Conservation (phyloP, 345 rosid species). For the Rhodomyrtus tomentosa region DNA sequence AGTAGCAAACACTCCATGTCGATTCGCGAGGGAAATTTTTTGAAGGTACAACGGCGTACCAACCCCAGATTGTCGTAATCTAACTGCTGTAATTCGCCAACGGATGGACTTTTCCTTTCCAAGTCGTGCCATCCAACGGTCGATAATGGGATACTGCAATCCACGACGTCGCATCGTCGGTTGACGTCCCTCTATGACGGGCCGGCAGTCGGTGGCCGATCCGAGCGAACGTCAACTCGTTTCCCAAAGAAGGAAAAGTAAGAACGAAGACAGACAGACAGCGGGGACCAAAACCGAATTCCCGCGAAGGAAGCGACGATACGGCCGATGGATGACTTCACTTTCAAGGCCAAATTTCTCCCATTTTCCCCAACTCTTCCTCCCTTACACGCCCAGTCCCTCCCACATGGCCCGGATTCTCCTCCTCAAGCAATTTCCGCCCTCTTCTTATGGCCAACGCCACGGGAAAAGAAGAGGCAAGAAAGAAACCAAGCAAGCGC, state of each 20-base stretch:
- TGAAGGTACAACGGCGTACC: no score
- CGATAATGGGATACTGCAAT: not conserved
- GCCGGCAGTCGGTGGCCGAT: not conserved
- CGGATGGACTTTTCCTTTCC: not conserved
- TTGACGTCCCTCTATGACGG: not conserved
- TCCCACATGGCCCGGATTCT: not conserved
- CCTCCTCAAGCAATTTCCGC: not conserved
- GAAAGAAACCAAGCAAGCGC: not conserved
- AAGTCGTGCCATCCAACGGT: not conserved
- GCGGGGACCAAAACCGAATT: not conserved
- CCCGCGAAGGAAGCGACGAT: not conserved
- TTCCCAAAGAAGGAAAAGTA: not conserved
- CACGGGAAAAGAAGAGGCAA: not conserved
- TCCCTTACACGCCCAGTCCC: not conserved
- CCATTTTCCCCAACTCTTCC: not conserved
- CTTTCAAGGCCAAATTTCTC: slow-evolving; percentile 4
- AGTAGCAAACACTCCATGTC: no score
- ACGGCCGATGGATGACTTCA: not conserved
- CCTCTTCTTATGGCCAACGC: not conserved
- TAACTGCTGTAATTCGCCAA: no score
- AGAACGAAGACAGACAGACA: not conserved
- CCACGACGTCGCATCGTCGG: not conserved
- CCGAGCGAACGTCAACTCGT: not conserved
- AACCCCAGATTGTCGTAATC: no score
- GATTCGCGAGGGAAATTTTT: no score